Evolutionary conservation across 2,329 filamentous ascomycete genomes (phyloP).

Genomic region (Dactylonectria macrodidyma): DNA sequence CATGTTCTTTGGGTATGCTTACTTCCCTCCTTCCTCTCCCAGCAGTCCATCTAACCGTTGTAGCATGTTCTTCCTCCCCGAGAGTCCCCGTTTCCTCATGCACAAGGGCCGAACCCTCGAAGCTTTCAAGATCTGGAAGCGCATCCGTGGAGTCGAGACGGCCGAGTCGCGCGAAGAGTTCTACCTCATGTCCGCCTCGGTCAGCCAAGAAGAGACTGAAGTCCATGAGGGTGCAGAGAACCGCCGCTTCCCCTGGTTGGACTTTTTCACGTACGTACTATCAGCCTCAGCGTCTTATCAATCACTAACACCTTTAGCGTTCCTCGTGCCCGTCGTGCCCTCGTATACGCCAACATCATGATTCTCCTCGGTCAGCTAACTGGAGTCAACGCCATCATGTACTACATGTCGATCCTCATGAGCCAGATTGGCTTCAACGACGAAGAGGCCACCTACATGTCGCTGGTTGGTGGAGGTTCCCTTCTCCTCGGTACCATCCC

Average conservation of each 20-base stretch:
- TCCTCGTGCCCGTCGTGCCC: slow-evolving; percentile 75
- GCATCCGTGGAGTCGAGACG: slow-evolving; percentile 73
- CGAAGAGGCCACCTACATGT: slow-evolving; percentile 79
- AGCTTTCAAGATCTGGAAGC: slow-evolving; percentile 78
- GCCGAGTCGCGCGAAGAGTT: slow-evolving; percentile 77
- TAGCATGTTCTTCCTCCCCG: slow-evolving; percentile 81
- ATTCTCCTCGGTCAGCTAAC: slow-evolving; percentile 80
- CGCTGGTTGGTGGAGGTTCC: slow-evolving; percentile 78
- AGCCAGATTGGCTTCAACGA: slow-evolving; percentile 76
- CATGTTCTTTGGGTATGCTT: slow-evolving; percentile 54
- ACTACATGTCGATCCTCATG: slow-evolving; percentile 81
- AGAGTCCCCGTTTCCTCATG: slow-evolving; percentile 78
- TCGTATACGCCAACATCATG: slow-evolving; percentile 80
- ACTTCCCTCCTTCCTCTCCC: no score
- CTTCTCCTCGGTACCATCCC: slow-evolving; percentile 78
- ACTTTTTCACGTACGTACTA: slow-evolving; percentile 73
- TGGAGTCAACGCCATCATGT: slow-evolving; percentile 79
- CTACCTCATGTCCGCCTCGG: slow-evolving; percentile 78
- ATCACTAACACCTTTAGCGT: slow-evolving; percentile 52
- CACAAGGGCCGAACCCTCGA: slow-evolving; percentile 68
- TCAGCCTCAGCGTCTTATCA: background rate
- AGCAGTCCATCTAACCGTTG: slow-evolving; percentile 57
- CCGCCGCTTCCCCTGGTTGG: slow-evolving; percentile 77
- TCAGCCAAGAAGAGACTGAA: slow-evolving; percentile 69
- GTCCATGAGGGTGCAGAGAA: slow-evolving; percentile 66